These are phyloP conservation scores for Pseudoneurospora amorphoporcata DNA, from an alignment of 495 filamentous ascomycete genomes.

Conservation along the genomic window DNA sequence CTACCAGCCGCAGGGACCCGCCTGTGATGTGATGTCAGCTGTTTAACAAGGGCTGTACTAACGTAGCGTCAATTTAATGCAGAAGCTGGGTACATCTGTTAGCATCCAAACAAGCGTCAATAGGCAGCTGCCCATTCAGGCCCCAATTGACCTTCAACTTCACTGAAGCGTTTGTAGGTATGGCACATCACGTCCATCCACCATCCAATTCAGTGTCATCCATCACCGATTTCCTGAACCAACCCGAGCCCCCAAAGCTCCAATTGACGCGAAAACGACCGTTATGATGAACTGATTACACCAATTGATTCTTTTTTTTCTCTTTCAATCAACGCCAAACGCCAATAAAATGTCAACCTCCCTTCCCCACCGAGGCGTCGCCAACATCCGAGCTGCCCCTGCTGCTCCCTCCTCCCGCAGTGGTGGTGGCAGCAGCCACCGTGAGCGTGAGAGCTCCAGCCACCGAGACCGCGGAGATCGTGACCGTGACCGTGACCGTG, in stretches of 20 bases:
- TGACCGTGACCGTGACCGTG: slow-evolving; percentile 1
- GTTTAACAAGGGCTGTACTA: neutral
- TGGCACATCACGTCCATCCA: neutral
- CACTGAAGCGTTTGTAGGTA: neutral
- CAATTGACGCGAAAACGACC: neutral
- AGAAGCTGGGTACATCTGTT: neutral
- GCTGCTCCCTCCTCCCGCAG: slow-evolving; percentile 5
- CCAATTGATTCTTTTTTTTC: neutral
- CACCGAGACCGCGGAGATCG: neutral
- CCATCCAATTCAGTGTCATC: neutral
- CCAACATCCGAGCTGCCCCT: slow-evolving; percentile 37
- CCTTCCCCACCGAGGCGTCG: slow-evolving; percentile 39
- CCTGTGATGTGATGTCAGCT: neutral
- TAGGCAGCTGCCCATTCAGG: neutral
- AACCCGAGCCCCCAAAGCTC: neutral
- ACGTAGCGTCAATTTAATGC: no score
- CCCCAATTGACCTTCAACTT: neutral
- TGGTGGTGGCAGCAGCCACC: slow-evolving; percentile 10
- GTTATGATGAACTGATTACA: neutral
- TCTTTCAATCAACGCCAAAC: neutral
- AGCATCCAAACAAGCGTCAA: neutral
- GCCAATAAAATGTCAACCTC: slow-evolving; percentile 10
- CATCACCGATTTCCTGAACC: neutral
- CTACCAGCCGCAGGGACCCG: neutral
- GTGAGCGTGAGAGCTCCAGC: slow-evolving; percentile 6